Evolutionary conservation across 116 monocot species (phyloP).

Genomic region (Dioscorea cayenensis): DNA sequence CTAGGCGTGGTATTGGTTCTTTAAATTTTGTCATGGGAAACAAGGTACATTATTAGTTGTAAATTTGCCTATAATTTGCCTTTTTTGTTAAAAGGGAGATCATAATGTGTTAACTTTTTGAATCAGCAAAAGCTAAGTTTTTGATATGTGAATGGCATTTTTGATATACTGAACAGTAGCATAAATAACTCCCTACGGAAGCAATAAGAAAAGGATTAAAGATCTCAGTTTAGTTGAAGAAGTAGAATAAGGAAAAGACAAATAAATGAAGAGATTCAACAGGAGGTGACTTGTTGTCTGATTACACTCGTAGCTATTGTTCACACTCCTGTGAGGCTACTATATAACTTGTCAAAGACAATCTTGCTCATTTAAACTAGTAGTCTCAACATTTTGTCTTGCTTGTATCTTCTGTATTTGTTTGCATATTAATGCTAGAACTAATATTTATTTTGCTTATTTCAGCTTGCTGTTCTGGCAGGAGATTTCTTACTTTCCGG

Average conservation of each 20-base stretch:
- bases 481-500: constrained; percentile 89
- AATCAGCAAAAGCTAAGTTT: background rate
- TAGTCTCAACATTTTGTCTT: background rate
- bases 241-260: no score
- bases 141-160: background rate
- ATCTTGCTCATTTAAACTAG: background rate
- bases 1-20: constrained; percentile 85
- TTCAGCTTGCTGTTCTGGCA: constrained; percentile 91
- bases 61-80: no score
- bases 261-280: no score
- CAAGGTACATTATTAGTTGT: constrained; percentile 41
- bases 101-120: background rate
- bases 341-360: no score
- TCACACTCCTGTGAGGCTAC: no score
- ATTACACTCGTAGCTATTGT: no score
- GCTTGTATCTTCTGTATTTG: background rate
- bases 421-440: background rate
- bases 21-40: constrained; percentile 94
- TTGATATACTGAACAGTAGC: background rate
- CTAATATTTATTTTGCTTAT: background rate
- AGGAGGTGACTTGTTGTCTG: no score
- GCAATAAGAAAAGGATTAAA: background rate
- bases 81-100: no score
- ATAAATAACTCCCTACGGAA: background rate
- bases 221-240: background rate